These are phyloP conservation scores for Cucumis melo DNA, from an alignment of 306 rosid species.

Conservation along the genomic window DNA sequence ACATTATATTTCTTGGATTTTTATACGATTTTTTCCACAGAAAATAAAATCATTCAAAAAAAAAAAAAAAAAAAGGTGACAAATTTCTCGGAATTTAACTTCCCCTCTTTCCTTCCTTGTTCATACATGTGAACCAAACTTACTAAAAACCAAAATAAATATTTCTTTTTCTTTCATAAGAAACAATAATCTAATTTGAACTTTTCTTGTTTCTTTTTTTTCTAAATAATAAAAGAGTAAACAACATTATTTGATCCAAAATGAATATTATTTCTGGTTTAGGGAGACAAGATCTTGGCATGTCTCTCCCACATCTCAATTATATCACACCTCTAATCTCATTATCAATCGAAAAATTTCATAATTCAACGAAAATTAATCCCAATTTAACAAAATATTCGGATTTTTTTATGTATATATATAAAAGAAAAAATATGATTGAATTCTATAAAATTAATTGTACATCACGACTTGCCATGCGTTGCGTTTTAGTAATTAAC, in stretches of 20 bases:
- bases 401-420: not conserved
- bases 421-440: not conserved
- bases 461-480: slow-evolving; percentile 3
- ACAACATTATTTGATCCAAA: not conserved
- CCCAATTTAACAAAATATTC: not conserved
- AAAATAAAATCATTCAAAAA: no score
- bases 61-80: no score
- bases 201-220: no score
- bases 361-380: not conserved
- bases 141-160: no score
- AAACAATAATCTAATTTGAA: no score
- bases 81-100: no score
- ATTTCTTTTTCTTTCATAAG: no score
- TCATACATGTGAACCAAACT: no score
- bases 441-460: not conserved
- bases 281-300: not conserved
- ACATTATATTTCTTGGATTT: no score
- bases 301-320: not conserved
- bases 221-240: not conserved
- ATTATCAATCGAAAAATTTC: not conserved
- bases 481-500: slow-evolving; percentile 1
- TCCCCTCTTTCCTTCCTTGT: no score
- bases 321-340: not conserved
- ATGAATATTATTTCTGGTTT: not conserved
- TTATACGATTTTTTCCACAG: no score